Conservation (phyloP, 108 stramenopile species). For the Pseudonitzschia multistriata region DNA sequence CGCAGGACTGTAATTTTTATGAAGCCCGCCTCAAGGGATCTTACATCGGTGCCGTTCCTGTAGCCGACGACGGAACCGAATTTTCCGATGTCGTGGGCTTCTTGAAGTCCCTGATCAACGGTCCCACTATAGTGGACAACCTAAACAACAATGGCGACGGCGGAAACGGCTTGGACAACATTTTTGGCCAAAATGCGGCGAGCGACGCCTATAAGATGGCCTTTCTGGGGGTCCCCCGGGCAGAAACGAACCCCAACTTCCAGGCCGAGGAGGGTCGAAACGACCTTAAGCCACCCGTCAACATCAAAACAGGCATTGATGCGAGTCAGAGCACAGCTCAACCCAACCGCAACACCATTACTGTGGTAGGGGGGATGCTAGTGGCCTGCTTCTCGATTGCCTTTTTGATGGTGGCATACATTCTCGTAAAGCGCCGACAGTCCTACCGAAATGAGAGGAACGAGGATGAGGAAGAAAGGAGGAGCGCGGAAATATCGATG, state of each 20-base stretch:
- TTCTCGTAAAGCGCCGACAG: conserved; percentile 24
- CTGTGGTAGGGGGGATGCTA: conserved; percentile 36
- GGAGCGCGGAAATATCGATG: background rate
- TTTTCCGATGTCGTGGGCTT: background rate
- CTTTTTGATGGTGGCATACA: conserved; percentile 22
- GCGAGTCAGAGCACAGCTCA: background rate
- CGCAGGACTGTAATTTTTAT: conserved; percentile 24
- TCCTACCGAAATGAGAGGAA: background rate
- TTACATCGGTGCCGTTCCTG: conserved; percentile 3
- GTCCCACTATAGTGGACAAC: background rate
- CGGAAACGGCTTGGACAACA: background rate
- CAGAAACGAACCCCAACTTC: background rate
- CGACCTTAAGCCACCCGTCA: background rate
- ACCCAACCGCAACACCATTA: conserved; percentile 24
- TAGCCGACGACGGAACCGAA: background rate
- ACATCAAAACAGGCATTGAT: conserved; percentile 10
- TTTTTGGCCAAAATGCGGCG: background rate
- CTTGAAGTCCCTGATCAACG: background rate
- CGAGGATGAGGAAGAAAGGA: background rate
- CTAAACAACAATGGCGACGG: too few species aligned
- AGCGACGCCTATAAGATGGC: background rate
- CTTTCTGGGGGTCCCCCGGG: conserved; percentile 1
- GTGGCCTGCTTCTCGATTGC: conserved; percentile 35
- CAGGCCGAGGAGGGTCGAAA: conserved; percentile 6
- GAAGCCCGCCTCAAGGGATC: conserved; percentile 20